Evolutionary conservation across 306 rosid species (phyloP), one percentile per base, ranked within the genome.

Genomic region (Cicer bijugum): DNA sequence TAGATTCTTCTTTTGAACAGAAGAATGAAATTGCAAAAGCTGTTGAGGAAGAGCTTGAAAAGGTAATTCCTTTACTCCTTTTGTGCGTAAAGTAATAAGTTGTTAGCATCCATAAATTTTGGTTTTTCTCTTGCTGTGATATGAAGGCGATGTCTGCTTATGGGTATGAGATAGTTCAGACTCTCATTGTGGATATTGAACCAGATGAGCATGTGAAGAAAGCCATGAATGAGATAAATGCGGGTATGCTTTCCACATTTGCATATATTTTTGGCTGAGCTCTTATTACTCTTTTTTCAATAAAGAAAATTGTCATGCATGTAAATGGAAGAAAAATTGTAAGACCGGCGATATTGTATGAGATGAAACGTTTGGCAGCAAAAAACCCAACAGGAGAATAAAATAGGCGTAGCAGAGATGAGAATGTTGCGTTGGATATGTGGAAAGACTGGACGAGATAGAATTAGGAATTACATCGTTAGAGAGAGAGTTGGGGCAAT

Each of bases 161-260:
- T 73, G 98, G 98, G 9, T 93, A 84, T 50, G 94, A 93, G 85
- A 93, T 93, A 12, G 97, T 93, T 20, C 98, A 93, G 77, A 93
- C 98, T 19, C 98, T 93, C 44, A 93, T 93, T 64, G 93, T 91
- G 33, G 97, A 93, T 77, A 91, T 93, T 59, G 98, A 91, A 75
- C 98, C 98, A n/a, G 96, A 91, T 46, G 97, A 77, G 78, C 94
- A 73, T 61, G 98, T 93, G 50, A 93, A 93, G 85, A 87, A 88
- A 70, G 98, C 98, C 80, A 93, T 93, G 98, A 93, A 93, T 45
- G 97, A 93, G 82, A 93, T 93, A 61, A 93, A 93, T 81, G 98
- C 98, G 6, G 98, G 98, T 93, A 80, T 55, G 61, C 67, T 60
- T 50, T 51, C 74, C 47, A 15, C 50, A 35, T 65, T 23, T 0